A percentile compares a stretch with the other conserved stretches of the same genome.
These are phyloP conservation scores for Penicillium sp. DNA, from an alignment of 2,329 filamentous ascomycete species.

Conservation along the genomic window DNA sequence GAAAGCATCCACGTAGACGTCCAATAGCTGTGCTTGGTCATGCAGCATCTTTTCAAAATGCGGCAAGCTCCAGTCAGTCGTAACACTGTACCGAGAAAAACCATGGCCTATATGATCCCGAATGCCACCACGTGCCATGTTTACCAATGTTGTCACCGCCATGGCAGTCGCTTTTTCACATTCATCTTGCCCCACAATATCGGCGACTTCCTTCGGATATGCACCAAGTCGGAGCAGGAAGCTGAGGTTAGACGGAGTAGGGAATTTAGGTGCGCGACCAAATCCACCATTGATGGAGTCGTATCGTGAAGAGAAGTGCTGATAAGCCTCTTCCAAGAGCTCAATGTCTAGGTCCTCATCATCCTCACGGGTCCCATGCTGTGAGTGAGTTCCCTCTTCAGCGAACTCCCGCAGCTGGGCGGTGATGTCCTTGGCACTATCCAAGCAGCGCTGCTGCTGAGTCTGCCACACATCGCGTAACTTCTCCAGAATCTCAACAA, in stretches of 20 bases:
- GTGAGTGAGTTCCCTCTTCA: constrained; percentile 70
- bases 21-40: constrained; percentile 83
- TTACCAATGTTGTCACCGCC: constrained; percentile 74
- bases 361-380: constrained; percentile 43
- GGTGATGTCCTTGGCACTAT: constrained; percentile 79
- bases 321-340: constrained; percentile 83
- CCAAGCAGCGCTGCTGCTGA: constrained; percentile 77
- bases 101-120: constrained; percentile 75
- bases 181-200: constrained; percentile 83
- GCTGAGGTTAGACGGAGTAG: constrained; percentile 78
- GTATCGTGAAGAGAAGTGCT: constrained; percentile 75
- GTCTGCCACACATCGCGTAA: constrained; percentile 72
- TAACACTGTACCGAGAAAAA: constrained; percentile 83
- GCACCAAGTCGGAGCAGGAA: constrained; percentile 74
- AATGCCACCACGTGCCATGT: constrained; percentile 70
- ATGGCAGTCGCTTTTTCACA: constrained; percentile 72
- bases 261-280: constrained; percentile 77
- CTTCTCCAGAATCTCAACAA: constrained; percentile 79
- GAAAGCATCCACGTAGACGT: constrained; percentile 84
- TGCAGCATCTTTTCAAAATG: constrained; percentile 98
- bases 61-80: constrained; percentile 85
- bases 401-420: constrained; percentile 81
- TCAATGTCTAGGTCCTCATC: constrained; percentile 81
- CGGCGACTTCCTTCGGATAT: constrained; percentile 69
- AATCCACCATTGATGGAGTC: constrained; percentile 80